A percentile compares a stretch with the other conserved stretches of the same genome.
These are phyloP conservation scores for Boletus eberwhitei DNA, from an alignment of 768 basidiomycete species.

Conservation along the genomic window DNA sequence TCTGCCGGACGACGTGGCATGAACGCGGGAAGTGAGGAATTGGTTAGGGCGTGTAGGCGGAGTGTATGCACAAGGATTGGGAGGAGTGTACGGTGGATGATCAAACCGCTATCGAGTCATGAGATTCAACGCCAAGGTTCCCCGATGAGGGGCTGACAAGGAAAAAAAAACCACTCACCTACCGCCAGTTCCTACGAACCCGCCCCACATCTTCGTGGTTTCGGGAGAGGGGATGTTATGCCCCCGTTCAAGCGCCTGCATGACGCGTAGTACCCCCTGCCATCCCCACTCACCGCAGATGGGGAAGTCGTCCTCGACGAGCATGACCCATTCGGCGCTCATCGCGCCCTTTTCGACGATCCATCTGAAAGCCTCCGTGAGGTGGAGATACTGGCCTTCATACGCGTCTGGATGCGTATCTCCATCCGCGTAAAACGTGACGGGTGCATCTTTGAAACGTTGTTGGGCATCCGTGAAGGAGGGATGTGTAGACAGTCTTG, in stretches of 20 bases:
- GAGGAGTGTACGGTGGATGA: slow-evolving; percentile 36
- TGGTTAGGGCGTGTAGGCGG: slow-evolving; percentile 29
- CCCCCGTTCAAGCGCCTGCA: slow-evolving; percentile 29
- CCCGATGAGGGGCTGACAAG: neutral
- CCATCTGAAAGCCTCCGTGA: slow-evolving; percentile 42
- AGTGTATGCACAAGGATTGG: slow-evolving; percentile 34
- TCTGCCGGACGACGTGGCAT: slow-evolving; percentile 35
- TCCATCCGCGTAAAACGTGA: slow-evolving; percentile 26
- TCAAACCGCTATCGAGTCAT: slow-evolving; percentile 34
- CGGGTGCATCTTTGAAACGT: slow-evolving; percentile 22
- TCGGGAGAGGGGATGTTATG: slow-evolving; percentile 11
- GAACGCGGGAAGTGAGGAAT: slow-evolving; percentile 27
- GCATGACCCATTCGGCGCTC: slow-evolving; percentile 41
- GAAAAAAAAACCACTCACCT: slow-evolving; percentile 24
- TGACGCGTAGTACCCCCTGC: slow-evolving; percentile 31
- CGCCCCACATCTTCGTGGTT: slow-evolving; percentile 30
- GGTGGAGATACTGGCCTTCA: slow-evolving; percentile 38
- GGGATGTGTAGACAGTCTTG: slow-evolving; percentile 21
- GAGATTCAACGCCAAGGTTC: neutral
- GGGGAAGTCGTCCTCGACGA: slow-evolving; percentile 45
- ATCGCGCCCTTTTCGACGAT: slow-evolving; percentile 12
- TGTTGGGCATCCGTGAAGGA: slow-evolving; percentile 31
- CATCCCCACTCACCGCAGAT: slow-evolving; percentile 38
- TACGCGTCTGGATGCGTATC: slow-evolving; percentile 27
- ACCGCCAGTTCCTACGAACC: slow-evolving; percentile 42